Evolutionary conservation across 129 eudicot species (phyloP).

Genomic region (Lonicera japonica): DNA sequence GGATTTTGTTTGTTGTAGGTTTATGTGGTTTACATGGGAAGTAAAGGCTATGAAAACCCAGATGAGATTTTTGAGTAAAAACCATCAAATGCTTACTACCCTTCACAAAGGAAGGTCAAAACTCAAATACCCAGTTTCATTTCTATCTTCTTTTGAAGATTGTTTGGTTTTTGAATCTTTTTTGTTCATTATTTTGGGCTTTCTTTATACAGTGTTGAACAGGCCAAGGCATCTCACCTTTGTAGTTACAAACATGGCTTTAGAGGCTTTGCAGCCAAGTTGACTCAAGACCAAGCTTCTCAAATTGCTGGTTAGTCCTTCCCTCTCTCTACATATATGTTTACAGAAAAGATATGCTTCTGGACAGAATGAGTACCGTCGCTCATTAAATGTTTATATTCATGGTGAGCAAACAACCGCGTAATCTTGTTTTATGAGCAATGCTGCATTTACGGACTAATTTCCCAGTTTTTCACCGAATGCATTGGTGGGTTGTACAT

Average conservation of each 20-base stretch:
- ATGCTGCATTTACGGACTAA: too few species aligned
- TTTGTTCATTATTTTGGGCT: not conserved
- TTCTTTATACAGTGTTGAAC: slow-evolving; percentile 38
- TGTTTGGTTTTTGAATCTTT: slow-evolving; percentile 3
- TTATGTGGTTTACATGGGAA: slow-evolving; percentile 84
- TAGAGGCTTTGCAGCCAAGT: slow-evolving; percentile 85
- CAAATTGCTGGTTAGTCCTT: slow-evolving; percentile 46
- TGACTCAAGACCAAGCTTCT: slow-evolving; percentile 72
- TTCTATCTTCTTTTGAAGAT: not conserved
- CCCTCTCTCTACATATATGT: not conserved
- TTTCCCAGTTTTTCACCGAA: too few species aligned
- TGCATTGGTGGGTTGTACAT: too few species aligned
- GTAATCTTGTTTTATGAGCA: too few species aligned
- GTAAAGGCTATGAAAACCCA: slow-evolving; percentile 45
- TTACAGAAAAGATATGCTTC: too few species aligned
- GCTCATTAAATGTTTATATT: not conserved
- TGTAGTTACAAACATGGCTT: slow-evolving; percentile 81
- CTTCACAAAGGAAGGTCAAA: slow-evolving; percentile 63
- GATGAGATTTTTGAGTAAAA: slow-evolving; percentile 54
- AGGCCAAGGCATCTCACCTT: slow-evolving; percentile 69
- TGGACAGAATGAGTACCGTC: too few species aligned
- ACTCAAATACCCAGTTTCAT: not conserved
- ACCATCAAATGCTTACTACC: slow-evolving; percentile 61
- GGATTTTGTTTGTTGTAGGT: slow-evolving; percentile 29
- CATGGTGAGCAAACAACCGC: too few species aligned